Evolutionary conservation across 2,329 filamentous ascomycete genomes (phyloP), one percentile per base, ranked within the genome.

Genomic region (Colletotrichum paranaense): DNA sequence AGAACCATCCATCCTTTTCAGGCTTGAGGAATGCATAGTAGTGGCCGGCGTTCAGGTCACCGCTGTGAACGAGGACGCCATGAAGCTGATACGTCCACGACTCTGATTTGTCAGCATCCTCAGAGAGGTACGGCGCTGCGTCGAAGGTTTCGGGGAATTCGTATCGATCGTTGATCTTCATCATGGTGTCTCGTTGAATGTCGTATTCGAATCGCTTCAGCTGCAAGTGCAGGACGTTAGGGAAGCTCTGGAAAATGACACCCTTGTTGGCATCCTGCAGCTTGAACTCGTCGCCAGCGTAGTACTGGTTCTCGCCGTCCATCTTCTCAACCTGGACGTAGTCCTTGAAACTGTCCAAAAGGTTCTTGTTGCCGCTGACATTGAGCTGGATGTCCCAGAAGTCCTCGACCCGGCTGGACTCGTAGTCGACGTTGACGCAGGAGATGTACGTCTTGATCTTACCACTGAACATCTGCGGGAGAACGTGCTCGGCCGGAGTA

Each of bases 311-410:
- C 81, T 99, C 97, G 53, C 97, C 97, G 77, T 98, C 95, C 83
- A 99, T 92, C 42, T 95, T 97, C 83, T 99, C 97, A 46, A 98
- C 96, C 79, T 97, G 93, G 77, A 99, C 93, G 81, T 99, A 99
- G 82, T 98, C 95, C 80, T 92, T 92, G 86, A 99, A 98, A 80
- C 96, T 98, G 78, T 97, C 95, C 75, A 97, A 93, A 38, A 99
- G 86, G 74, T 94, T 96, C 84, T 94, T 95, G 87, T 98, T 98
- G 38, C 95, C 95, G 75, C 94, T 93, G 63, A 99, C 97, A 77
- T 98, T 99, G 77, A 99, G 90, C 81, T 99, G 97, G 73, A 99
- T 94, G 81, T 99, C 97, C 97, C 97, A 99, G 82, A 98, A 99
- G 78, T 99, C 97, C 82, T 99, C 97, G 76, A 97, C 91, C 74